Conservation (phyloP, 2,329 filamentous ascomycete genomes). For the Thelonectria blattea region DNA sequence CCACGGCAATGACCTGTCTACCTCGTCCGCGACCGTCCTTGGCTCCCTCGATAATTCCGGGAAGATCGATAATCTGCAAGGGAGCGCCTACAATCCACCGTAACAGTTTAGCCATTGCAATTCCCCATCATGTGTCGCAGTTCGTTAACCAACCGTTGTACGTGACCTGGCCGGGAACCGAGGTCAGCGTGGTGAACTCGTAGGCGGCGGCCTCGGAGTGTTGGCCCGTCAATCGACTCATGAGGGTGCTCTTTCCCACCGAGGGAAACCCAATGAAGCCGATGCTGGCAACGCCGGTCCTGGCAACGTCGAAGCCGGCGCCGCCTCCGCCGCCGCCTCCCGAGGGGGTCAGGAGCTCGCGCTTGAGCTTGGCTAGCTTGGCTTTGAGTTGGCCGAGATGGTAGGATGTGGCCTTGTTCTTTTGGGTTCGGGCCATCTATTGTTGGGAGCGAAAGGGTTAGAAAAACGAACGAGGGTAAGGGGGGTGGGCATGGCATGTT, state of each 20-base stretch:
- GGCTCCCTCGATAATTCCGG: conserved; percentile 97
- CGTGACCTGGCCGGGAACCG: conserved; percentile 91
- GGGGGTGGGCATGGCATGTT: conserved; percentile 17
- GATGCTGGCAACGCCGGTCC: conserved; percentile 95
- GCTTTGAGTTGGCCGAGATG: conserved; percentile 97
- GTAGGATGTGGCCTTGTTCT: conserved; percentile 94
- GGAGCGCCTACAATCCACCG: conserved; percentile 68
- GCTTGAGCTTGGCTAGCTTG: conserved; percentile 96
- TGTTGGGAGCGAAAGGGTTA: conserved; percentile 21
- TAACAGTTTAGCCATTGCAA: conserved; percentile 27
- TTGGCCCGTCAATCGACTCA: conserved; percentile 93
- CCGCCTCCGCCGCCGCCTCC: conserved; percentile 80
- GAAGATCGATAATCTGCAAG: conserved; percentile 97
- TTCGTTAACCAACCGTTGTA: conserved; percentile 73
- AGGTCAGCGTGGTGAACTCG: conserved; percentile 98
- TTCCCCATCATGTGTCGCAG: background rate
- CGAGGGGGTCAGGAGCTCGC: conserved; percentile 87
- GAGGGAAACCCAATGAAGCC: conserved; percentile 99
- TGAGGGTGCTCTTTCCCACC: conserved; percentile 96
- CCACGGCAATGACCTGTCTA: conserved; percentile 97
- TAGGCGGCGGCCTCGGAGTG: conserved; percentile 97
- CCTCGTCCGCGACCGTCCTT: conserved; percentile 98
- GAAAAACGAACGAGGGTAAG: conserved; percentile 21
- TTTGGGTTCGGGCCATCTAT: conserved; percentile 94
- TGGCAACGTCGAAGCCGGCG: conserved; percentile 93